Conservation (phyloP, 2,329 filamentous ascomycete species). For the Eurotiales sp. region DNA sequence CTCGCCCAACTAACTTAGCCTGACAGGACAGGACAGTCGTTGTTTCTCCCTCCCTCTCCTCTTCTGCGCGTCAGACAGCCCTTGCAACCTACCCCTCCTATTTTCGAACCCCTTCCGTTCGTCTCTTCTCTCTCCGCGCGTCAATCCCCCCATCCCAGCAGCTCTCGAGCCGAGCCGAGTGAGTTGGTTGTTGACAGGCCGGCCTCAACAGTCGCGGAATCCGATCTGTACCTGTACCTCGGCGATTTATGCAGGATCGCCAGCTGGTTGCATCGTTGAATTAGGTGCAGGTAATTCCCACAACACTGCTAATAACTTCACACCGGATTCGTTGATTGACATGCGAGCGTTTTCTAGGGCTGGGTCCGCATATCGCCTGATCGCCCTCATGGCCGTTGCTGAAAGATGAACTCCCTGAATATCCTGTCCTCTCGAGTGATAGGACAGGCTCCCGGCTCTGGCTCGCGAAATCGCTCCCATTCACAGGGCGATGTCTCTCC, state of each 20-base stretch:
- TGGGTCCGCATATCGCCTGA: constrained; percentile 30
- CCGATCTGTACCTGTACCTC: constrained; percentile 15
- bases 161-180: not conserved
- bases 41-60: not conserved
- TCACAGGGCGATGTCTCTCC: constrained; percentile 48
- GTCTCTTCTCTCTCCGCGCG: constrained; percentile 9
- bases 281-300: constrained; percentile 10
- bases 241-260: constrained; percentile 18
- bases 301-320: too few relatives aligned
- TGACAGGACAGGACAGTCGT: not conserved
- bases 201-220: constrained; percentile 2
- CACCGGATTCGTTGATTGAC: not conserved
- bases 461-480: constrained; percentile 50
- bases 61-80: not conserved
- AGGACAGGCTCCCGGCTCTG: constrained; percentile 53
- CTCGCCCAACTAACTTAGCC: too few relatives aligned
- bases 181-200: constrained; percentile 7
- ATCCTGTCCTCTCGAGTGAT: constrained; percentile 83
- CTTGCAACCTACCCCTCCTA: not conserved
- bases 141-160: constrained; percentile 14
- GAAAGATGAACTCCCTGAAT: constrained; percentile 94
- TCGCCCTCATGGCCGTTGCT: constrained; percentile 46
- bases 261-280: constrained; percentile 33
- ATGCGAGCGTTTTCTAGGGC: constrained; percentile 26
- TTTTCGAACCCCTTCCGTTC: not conserved